Conservation (phyloP, 2,329 filamentous ascomycete species). For the Cercospora sp. region DNA sequence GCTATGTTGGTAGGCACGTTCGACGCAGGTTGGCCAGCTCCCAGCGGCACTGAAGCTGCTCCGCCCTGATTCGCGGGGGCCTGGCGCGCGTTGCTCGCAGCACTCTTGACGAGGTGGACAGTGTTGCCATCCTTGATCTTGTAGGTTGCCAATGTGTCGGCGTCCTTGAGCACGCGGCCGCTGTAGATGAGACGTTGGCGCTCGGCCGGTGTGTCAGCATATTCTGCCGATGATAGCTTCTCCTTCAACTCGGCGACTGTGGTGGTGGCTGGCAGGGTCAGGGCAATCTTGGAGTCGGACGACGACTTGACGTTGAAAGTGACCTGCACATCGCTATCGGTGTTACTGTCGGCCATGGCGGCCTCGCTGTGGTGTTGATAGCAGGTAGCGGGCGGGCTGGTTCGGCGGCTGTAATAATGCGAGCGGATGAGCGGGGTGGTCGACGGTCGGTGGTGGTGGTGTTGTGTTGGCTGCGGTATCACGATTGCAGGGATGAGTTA, state of each 20-base stretch:
- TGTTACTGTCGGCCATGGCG: slow-evolving; percentile 61
- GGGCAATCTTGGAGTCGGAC: slow-evolving; percentile 78
- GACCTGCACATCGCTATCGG: slow-evolving; percentile 71
- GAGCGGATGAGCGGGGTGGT: background rate
- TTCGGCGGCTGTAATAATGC: background rate
- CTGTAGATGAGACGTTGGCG: slow-evolving; percentile 97
- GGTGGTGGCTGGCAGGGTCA: slow-evolving; percentile 76
- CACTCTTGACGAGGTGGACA: slow-evolving; percentile 94
- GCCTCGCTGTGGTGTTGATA: slow-evolving; percentile 1
- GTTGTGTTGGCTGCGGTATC: background rate
- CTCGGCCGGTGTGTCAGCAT: slow-evolving; percentile 82
- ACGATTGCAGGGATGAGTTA: background rate
- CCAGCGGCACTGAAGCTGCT: slow-evolving; percentile 42
- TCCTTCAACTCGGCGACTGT: slow-evolving; percentile 84
- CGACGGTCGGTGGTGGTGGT: background rate
- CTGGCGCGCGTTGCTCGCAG: slow-evolving; percentile 76
- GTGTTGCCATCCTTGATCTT: slow-evolving; percentile 97
- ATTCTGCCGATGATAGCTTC: slow-evolving; percentile 78
- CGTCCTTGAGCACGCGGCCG: slow-evolving; percentile 92
- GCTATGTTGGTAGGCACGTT: slow-evolving; percentile 76
- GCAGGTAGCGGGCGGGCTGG: background rate
- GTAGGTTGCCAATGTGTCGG: slow-evolving; percentile 78
- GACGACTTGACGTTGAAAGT: slow-evolving; percentile 98
- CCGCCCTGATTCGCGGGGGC: slow-evolving; percentile 55
- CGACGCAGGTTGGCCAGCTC: slow-evolving; percentile 53